phyloP scores from a whole-genome alignment of 2,329 filamentous ascomycete species.

The Fusarium tjaetaba region DNA sequence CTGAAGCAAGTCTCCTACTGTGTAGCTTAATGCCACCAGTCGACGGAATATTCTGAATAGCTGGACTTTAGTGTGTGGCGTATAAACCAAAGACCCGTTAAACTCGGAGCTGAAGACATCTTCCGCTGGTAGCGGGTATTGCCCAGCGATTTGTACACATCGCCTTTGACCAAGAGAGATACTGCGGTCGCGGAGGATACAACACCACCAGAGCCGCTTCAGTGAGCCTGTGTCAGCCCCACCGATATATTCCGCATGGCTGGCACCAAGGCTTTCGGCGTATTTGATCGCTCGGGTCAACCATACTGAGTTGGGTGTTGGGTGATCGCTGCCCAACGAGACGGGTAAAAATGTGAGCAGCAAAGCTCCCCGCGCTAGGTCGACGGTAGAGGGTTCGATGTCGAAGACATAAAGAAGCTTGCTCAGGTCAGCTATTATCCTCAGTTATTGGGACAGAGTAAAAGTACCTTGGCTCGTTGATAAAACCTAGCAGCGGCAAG shows the following conservation, averaged over 20 bases:
- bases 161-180: background rate
- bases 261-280: background rate
- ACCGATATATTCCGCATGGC: background rate
- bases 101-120: background rate
- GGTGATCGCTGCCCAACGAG: background rate
- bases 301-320: background rate
- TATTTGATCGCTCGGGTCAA: background rate
- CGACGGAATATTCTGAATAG: background rate
- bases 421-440: background rate
- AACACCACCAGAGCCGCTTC: background rate
- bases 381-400: background rate
- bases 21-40: background rate
- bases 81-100: background rate
- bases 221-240: background rate
- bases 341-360: background rate
- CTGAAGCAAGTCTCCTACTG: background rate
- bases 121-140: background rate
- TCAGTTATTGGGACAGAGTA: rapidly evolving
- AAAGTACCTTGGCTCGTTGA: background rate
- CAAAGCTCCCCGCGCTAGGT: background rate
- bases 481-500: background rate
- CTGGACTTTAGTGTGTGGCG: background rate
- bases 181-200: background rate
- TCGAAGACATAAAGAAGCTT: background rate
- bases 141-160: background rate